phyloP scores from a whole-genome alignment of 768 basidiomycete species.

The Ramaria sp. region DNA sequence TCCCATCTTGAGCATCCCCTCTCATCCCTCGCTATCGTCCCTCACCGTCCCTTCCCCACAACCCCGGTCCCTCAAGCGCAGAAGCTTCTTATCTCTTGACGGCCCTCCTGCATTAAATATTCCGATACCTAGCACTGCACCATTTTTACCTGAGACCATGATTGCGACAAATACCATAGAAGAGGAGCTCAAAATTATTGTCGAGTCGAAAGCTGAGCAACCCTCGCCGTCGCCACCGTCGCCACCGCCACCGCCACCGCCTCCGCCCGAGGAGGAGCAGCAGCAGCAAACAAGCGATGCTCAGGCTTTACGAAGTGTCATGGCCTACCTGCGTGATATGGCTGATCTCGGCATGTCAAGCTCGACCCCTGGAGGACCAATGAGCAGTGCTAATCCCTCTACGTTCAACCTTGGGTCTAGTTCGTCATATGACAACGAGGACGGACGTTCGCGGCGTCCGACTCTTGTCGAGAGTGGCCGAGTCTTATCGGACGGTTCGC shows the following conservation, averaged over 20 bases:
- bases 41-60: not conserved
- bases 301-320: constrained; percentile 78
- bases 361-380: constrained; percentile 47
- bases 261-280: constrained; percentile 52
- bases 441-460: constrained; percentile 51
- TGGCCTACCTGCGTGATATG: constrained; percentile 95
- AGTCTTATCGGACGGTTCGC: constrained; percentile 34
- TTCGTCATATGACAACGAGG: constrained; percentile 18
- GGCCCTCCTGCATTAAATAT: constrained; percentile 50
- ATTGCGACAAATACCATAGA: constrained; percentile 29
- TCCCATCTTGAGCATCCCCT: no score
- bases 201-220: not conserved
- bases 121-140: constrained; percentile 49
- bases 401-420: constrained; percentile 17
- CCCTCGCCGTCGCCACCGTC: constrained; percentile 5
- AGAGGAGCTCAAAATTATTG: constrained; percentile 14
- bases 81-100: constrained; percentile 86
- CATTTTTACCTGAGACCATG: constrained; percentile 40
- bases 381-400: constrained; percentile 24
- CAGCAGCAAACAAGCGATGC: constrained; percentile 65
- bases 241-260: constrained; percentile 15
- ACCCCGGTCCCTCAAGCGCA: constrained; percentile 49
- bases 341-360: constrained; percentile 72
- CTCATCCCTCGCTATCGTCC: constrained; percentile 1
- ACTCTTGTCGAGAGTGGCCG: constrained; percentile 52